Base-by-base conservation (phyloP, 1,284 basidiomycete species). In the Austroboletus novae-zelandiae region DNA sequence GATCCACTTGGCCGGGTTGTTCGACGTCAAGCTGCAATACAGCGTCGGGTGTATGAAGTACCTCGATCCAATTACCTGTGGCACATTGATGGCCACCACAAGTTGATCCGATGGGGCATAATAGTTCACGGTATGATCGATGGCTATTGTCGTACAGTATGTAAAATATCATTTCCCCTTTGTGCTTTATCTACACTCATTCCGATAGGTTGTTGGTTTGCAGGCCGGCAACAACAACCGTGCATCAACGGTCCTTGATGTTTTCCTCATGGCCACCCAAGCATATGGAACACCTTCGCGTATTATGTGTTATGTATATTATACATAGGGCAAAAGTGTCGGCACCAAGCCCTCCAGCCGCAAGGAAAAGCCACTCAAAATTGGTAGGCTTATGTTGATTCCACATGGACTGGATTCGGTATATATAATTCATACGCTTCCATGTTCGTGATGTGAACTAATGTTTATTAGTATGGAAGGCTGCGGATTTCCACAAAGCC, bases 51-150 rank as follows among this genome's bases (percentile, higher is more conserved):
- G 9, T 57, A 57, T 17, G 11, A 46, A 14, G 43, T 20, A 0
- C 45, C 41, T 7, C 11, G 29, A 1, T 51, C 53, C 0, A 58
- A 57, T 20, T 32, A 45, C 1, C 0, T 58, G 0, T 79, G 78
- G 77, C 78, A 79, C 56, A 50, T 70, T 31, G 74, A 79, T 58
- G 75, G 77, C 0, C 75, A 79, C 50, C 77, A 79, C 51, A 78
- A 78, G 49, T 57, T 79, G 0, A 79, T 80, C 11, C 40, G 44
- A 0, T 81, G 74, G 76, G 76, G 76, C 0, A 64, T 80, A 52
- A 74, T 80, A 0, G 71, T 81, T 20, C 77, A 80, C 61, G 75
- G 76, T 0, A 51, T 73, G 18, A 65, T 74, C 30, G 76, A 58
- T 23, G 52, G 51, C 1, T 40, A 45, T 41, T 58, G 57, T 44